These are phyloP conservation scores for Solanum verrucosum DNA, from an alignment of 257 asterid genomes.

Conservation along the genomic window DNA sequence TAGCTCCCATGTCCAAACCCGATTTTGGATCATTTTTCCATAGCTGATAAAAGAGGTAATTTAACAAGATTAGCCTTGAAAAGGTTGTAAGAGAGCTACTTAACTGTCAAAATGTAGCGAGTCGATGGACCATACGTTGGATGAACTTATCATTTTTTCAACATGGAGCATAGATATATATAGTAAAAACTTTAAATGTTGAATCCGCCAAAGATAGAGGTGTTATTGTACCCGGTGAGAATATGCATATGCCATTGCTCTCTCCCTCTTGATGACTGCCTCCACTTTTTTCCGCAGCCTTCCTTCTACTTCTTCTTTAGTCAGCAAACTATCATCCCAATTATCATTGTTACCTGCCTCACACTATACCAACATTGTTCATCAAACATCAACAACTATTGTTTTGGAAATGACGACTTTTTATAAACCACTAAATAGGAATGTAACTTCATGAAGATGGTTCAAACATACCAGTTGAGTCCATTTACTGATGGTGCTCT, in stretches of 20 bases:
- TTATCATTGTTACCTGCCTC: constrained; percentile 51
- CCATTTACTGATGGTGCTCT: constrained; percentile 63
- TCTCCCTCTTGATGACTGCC: constrained; percentile 84
- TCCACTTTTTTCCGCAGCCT: constrained; percentile 62
- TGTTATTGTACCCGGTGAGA: constrained; percentile 59
- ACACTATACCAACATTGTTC: constrained; percentile 25
- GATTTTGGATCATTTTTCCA: constrained; percentile 56
- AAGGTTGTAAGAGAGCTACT: no score
- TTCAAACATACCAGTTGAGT: constrained; percentile 40
- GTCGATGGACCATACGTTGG: neutral
- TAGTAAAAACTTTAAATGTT: neutral
- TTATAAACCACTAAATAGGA: neutral
- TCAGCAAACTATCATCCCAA: constrained; percentile 82
- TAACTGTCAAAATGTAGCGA: neutral
- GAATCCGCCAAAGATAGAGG: neutral
- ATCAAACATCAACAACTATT: neutral
- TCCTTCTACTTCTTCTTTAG: constrained; percentile 73
- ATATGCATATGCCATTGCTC: constrained; percentile 92
- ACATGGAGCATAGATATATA: neutral
- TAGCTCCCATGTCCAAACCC: constrained; percentile 33
- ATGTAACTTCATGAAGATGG: neutral
- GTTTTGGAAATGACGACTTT: neutral
- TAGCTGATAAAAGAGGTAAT: constrained; percentile 26
- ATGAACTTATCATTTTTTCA: neutral
- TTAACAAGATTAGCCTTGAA: neutral